Conservation (phyloP, 139 green algal species). For the Volvox africanus region DNA sequence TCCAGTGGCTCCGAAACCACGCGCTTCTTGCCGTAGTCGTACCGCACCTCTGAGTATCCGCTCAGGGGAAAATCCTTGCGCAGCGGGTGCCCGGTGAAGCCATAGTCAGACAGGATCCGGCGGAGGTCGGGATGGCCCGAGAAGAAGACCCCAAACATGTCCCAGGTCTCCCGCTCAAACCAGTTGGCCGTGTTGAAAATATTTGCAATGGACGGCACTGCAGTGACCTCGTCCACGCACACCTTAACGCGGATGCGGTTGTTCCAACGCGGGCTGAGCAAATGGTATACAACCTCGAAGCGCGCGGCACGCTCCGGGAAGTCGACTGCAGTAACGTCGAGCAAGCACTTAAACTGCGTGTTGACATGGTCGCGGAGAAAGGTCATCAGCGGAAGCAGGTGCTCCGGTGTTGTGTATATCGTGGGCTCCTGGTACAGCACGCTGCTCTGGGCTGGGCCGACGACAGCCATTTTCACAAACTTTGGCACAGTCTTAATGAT, state of each 20-base stretch:
- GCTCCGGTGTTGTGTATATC: constrained; percentile 70
- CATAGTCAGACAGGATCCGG: constrained; percentile 93
- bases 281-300: constrained; percentile 89
- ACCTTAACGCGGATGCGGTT: constrained; percentile 79
- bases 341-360: constrained; percentile 83
- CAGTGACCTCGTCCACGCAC: constrained; percentile 73
- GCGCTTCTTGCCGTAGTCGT: constrained; percentile 78
- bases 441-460: constrained; percentile 60
- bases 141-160: constrained; percentile 96
- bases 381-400: constrained; percentile 70
- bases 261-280: constrained; percentile 73
- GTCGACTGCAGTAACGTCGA: constrained; percentile 90
- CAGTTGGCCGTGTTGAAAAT: constrained; percentile 74
- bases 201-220: constrained; percentile 62
- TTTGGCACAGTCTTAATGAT: constrained; percentile 80
- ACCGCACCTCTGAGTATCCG: constrained; percentile 86
- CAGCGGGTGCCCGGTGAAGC: constrained; percentile 89
- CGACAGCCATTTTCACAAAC: constrained; percentile 75
- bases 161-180: constrained; percentile 89
- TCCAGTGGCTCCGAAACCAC: constrained; percentile 76
- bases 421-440: constrained; percentile 68
- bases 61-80: constrained; percentile 93
- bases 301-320: constrained; percentile 80
- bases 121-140: constrained; percentile 88
- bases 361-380: constrained; percentile 84